These are phyloP conservation scores for Chamaenerion angustifolium DNA, from an alignment of 345 rosid genomes.

Conservation along the genomic window DNA sequence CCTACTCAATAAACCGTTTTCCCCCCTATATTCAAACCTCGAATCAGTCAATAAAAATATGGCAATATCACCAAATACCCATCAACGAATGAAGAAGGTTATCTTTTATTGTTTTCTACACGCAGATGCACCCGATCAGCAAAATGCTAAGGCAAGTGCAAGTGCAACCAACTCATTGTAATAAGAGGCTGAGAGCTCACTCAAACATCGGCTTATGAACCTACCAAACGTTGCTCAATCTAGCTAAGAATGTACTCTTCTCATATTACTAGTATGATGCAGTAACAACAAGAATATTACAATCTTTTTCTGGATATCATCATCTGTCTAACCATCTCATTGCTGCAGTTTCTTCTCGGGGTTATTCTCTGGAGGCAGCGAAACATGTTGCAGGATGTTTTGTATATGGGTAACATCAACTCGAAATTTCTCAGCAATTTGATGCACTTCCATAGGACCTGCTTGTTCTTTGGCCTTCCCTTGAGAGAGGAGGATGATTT, in stretches of 20 bases:
- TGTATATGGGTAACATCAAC: constrained; percentile 49
- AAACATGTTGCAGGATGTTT: constrained; percentile 37
- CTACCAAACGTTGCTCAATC: not conserved
- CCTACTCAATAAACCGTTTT: too few relatives aligned
- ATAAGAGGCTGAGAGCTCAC: too few relatives aligned
- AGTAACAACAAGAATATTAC: not conserved
- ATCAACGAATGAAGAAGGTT: too few relatives aligned
- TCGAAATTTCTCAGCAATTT: constrained; percentile 55
- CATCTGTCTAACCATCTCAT: not conserved
- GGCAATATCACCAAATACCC: too few relatives aligned
- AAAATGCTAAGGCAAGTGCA: too few relatives aligned
- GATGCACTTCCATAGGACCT: constrained; percentile 45
- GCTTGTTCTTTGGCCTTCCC: constrained; percentile 68
- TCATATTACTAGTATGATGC: not conserved
- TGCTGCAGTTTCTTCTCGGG: not conserved
- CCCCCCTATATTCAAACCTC: too few relatives aligned
- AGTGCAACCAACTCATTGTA: too few relatives aligned
- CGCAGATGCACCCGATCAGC: too few relatives aligned
- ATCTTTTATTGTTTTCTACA: too few relatives aligned
- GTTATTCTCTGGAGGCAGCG: constrained; percentile 53
- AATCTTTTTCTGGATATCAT: constrained; percentile 2
- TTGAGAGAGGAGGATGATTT: constrained; percentile 55
- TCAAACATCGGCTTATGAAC: not conserved
- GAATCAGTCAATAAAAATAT: too few relatives aligned
- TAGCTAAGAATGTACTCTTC: not conserved